These are phyloP conservation scores for Apiospora pterosperma DNA, from an alignment of 2,329 filamentous ascomycete species.

Conservation along the genomic window DNA sequence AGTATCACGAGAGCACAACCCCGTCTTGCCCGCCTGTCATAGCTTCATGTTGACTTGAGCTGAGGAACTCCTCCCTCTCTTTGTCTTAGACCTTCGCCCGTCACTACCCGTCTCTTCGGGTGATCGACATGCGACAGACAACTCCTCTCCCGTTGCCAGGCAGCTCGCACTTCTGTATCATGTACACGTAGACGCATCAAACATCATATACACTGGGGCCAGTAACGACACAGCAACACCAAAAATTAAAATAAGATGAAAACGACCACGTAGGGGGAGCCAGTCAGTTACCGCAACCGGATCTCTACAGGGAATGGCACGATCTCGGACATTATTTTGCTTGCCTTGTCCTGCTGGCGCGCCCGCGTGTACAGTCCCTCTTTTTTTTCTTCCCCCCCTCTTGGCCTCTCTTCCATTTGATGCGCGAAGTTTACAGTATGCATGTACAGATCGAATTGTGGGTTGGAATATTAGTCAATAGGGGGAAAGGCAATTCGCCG, in stretches of 20 bases:
- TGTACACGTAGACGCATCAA: neutral
- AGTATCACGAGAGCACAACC: neutral
- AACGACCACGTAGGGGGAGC: neutral
- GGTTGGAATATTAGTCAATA: neutral
- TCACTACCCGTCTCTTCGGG: neutral
- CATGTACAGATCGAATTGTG: neutral
- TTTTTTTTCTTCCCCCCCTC: neutral
- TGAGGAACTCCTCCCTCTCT: neutral
- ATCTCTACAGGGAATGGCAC: neutral
- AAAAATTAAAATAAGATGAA: neutral
- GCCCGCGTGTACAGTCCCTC: neutral
- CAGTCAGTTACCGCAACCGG: conserved; percentile 1
- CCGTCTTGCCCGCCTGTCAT: neutral
- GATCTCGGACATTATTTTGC: conserved; percentile 1
- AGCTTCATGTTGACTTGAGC: neutral
- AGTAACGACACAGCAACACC: conserved; percentile 1
- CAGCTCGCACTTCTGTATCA: neutral
- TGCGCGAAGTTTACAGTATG: neutral
- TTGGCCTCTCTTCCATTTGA: neutral
- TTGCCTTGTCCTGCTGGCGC: neutral
- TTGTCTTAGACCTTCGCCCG: neutral
- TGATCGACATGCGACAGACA: neutral
- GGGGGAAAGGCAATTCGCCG: neutral
- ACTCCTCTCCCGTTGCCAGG: neutral
- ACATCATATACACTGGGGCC: neutral